Conservation (phyloP, 73 alveolate genomes). For the Tetrahymena thermophila region DNA sequence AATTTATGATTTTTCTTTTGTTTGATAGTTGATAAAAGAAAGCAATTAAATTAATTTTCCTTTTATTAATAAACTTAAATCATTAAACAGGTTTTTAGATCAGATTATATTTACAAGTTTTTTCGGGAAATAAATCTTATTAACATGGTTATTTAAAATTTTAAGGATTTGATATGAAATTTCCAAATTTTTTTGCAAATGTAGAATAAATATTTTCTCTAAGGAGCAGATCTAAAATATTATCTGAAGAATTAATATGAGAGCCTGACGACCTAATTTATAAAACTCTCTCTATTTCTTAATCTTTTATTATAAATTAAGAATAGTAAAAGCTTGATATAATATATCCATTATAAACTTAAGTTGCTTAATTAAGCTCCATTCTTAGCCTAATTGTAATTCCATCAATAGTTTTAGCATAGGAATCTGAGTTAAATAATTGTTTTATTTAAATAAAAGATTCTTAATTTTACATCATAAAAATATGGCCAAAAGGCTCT, state of each 20-base stretch:
- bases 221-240: not conserved
- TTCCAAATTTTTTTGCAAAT: not conserved
- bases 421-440: not conserved
- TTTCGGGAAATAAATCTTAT: not conserved
- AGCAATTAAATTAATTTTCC: too few relatives aligned
- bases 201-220: too few relatives aligned
- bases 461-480: not conserved
- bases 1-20: too few relatives aligned
- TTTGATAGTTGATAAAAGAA: too few relatives aligned
- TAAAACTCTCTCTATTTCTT: not conserved
- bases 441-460: not conserved
- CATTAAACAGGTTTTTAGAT: not conserved
- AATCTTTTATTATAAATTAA: not conserved
- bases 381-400: not conserved
- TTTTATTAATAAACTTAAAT: too few relatives aligned
- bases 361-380: not conserved
- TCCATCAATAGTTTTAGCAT: not conserved
- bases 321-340: not conserved
- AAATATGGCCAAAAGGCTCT: not conserved
- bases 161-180: not conserved
- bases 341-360: not conserved
- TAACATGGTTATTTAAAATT: not conserved
- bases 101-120: not conserved
- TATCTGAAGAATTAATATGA: not conserved
- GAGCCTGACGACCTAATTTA: not conserved